Evolutionary conservation across 2,329 filamentous ascomycete genomes (phyloP), one percentile per base, ranked within the genome.

Genomic region (Exophiala mesophila): DNA sequence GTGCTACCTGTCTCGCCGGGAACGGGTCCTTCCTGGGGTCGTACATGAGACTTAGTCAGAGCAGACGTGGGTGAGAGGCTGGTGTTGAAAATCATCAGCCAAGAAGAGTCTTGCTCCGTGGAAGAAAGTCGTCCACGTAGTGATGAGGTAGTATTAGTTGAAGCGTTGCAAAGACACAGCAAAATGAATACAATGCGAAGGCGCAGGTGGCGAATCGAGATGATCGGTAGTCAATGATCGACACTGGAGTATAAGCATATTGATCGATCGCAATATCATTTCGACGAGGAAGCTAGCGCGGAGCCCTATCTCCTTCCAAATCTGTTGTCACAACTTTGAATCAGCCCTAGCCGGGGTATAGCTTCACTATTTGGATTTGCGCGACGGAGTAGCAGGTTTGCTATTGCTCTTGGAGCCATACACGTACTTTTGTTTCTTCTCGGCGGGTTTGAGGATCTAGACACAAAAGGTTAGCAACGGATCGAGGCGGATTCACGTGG

Each of bases 401-500:
- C 78, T 75, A 72, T 77, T 76, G 72, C 78, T 81, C 69, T 83
- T 76, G 72, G 77, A 76, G 72, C 75, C 76, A 73, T 81, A 78
- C 65, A 94, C 89, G 77, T 94, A 97, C 89, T 97, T 97, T 87
- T 96, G 90, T 83, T 98, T 98, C 83, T 98, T 98, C 80, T 98
- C 92, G 69, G 92, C 92, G 63, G 92, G 92, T 77, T 97, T 98
- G 74, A 98, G 78, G 65, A 98, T 97, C 88, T 94, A 19, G 40
- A 34, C 31, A 35, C 36, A 37, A 33, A 39, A 36, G 24, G 48
- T 51, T 36, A 53, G 45, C 16, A 34, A 41, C 13, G 16, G 8
- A 23, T 13, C 21, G 7, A 15, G 30, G 23, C 30, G 16, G n/a
- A 20, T 5, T 6, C 13, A 6, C 15, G 29, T 4, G 26, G 5